Conservation (phyloP, 345 rosid species). For the Boechera retrofracta region DNA sequence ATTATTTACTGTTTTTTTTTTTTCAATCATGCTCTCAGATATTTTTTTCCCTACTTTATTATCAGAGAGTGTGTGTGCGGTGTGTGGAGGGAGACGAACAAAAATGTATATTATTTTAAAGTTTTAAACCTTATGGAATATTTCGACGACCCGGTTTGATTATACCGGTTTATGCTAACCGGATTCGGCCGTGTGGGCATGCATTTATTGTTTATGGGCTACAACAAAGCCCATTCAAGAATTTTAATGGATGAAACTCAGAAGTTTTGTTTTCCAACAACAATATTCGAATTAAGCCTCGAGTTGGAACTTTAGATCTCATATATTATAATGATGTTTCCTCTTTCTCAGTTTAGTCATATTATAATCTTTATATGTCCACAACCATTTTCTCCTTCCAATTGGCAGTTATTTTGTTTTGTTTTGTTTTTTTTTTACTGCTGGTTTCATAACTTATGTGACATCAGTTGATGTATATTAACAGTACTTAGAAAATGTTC, state of each 20-base stretch:
- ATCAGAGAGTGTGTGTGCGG: constrained; percentile 20
- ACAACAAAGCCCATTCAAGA: neutral
- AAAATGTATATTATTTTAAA: neutral
- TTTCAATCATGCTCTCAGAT: constrained; percentile 19
- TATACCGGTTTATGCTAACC: neutral
- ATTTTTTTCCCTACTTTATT: constrained; percentile 19
- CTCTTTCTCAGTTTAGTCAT: too few species aligned
- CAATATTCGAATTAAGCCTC: too few species aligned
- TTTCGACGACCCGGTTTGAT: constrained; percentile 24
- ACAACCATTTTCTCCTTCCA: too few species aligned
- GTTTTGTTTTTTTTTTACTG: neutral
- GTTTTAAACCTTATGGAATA: neutral
- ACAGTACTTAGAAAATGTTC: too few species aligned
- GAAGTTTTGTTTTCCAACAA: too few species aligned
- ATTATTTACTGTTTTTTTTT: neutral
- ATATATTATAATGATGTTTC: too few species aligned
- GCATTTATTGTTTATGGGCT: constrained; percentile 16
- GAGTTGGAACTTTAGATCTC: too few species aligned
- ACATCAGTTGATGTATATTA: too few species aligned
- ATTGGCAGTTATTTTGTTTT: too few species aligned
- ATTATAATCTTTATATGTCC: too few species aligned
- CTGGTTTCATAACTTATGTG: too few species aligned
- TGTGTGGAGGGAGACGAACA: constrained; percentile 7
- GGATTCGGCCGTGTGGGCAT: constrained; percentile 16
- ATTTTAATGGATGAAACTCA: neutral